phyloP scores from a whole-genome alignment of 2,329 filamentous ascomycete species.

The Calonectria hawksworthii region DNA sequence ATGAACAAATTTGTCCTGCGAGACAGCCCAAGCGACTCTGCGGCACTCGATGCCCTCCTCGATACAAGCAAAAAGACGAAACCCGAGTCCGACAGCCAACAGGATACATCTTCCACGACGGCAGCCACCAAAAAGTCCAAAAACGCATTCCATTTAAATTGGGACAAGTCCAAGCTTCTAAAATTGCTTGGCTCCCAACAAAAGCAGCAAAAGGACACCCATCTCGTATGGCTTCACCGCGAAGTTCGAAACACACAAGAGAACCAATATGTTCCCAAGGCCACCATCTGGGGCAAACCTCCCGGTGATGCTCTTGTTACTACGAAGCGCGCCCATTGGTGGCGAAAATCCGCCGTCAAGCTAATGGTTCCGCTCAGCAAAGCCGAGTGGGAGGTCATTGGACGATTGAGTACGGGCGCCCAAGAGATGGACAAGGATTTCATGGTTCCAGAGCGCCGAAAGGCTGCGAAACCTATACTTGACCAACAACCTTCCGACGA shows the following conservation, averaged over 20 bases:
- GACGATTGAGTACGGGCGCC: slow-evolving; percentile 59
- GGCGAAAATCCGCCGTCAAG: slow-evolving; percentile 59
- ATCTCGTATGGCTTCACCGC: slow-evolving; percentile 44
- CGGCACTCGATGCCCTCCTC: slow-evolving; percentile 55
- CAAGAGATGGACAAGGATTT: slow-evolving; percentile 52
- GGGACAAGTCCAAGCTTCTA: slow-evolving; percentile 62
- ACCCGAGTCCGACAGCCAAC: neutral
- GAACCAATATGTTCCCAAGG: slow-evolving; percentile 52
- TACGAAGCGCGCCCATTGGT: slow-evolving; percentile 63
- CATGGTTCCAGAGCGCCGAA: slow-evolving; percentile 52
- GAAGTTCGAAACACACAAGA: slow-evolving; percentile 52
- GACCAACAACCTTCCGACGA: neutral
- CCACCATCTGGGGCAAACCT: slow-evolving; percentile 65
- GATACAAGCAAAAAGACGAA: slow-evolving; percentile 13
- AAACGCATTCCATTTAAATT: slow-evolving; percentile 60
- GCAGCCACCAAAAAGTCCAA: slow-evolving; percentile 23
- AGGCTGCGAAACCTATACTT: slow-evolving; percentile 30
- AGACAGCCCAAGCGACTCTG: slow-evolving; percentile 56
- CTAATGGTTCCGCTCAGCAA: slow-evolving; percentile 67
- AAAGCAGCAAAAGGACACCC: slow-evolving; percentile 45
- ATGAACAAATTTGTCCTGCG: slow-evolving; percentile 54
- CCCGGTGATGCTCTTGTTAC: slow-evolving; percentile 54
- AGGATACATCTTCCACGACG: neutral
- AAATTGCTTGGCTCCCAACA: slow-evolving; percentile 59
- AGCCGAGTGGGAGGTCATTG: slow-evolving; percentile 70